phyloP scores from a whole-genome alignment of 192 early-diverging fungal genomes.

The Linnemannia zychae region DNA sequence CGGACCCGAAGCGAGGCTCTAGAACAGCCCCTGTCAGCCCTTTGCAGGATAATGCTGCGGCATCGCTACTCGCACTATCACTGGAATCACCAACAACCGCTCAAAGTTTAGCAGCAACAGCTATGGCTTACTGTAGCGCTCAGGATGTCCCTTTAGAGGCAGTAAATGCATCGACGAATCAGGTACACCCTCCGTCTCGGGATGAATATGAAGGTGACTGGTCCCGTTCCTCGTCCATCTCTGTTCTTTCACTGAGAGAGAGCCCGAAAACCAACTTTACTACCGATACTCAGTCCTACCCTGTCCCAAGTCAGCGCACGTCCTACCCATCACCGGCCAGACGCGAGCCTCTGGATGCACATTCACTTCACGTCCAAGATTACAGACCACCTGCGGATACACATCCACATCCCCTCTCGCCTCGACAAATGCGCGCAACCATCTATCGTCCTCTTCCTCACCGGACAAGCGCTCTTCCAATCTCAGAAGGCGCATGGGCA shows the following conservation, averaged over 20 bases:
- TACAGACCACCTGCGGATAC: neutral
- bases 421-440: neutral
- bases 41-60: conserved; percentile 24
- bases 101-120: neutral
- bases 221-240: conserved; percentile 24
- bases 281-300: neutral
- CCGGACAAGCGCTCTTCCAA: neutral
- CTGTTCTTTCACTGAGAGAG: conserved; percentile 28
- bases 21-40: conserved; percentile 13
- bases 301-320: neutral
- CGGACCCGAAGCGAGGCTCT: neutral
- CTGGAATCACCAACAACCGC: conserved; percentile 29
- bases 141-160: neutral
- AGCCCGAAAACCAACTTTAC: neutral
- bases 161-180: neutral
- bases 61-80: conserved; percentile 25
- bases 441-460: neutral
- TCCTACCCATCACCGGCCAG: neutral
- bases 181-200: neutral
- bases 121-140: neutral
- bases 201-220: conserved; percentile 5
- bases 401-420: neutral
- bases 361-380: neutral
- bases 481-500: neutral
- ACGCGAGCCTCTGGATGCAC: neutral